Evolutionary conservation across 441 rosid species (phyloP).

Genomic region (Geranium incanum): DNA sequence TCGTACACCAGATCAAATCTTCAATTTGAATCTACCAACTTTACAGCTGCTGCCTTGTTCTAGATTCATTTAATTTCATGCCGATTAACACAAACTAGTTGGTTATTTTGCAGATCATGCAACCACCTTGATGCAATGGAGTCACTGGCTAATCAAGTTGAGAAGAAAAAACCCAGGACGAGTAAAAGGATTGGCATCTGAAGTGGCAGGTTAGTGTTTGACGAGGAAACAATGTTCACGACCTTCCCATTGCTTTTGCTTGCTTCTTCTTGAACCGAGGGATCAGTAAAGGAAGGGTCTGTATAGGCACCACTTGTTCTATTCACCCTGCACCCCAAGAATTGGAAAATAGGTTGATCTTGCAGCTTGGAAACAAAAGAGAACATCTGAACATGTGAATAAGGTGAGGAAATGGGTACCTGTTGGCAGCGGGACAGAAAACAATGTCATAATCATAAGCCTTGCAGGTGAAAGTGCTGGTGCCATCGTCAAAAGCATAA

Average conservation of each 20-base stretch:
- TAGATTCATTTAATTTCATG: not conserved
- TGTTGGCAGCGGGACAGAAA: slow-evolving; percentile 43
- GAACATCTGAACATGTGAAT: not conserved
- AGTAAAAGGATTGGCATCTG: slow-evolving; percentile 25
- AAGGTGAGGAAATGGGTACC: not conserved
- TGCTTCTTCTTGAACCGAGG: slow-evolving; percentile 21
- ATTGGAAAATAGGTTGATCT: not conserved
- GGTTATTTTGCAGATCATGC: not conserved
- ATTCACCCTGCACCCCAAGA: slow-evolving; percentile 24
- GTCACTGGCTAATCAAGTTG: not conserved
- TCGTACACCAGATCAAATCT: not conserved
- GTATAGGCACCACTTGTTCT: slow-evolving; percentile 20
- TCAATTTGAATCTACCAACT: not conserved
- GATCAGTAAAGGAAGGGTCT: not conserved
- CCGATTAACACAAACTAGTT: not conserved
- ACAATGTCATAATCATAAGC: slow-evolving; percentile 49
- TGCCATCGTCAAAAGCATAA: slow-evolving; percentile 57
- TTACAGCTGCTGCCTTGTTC: not conserved
- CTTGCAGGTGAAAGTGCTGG: slow-evolving; percentile 68
- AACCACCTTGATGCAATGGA: not conserved
- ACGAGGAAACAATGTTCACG: slow-evolving; percentile 35
- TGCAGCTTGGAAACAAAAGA: not conserved
- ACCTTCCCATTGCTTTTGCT: slow-evolving; percentile 21
- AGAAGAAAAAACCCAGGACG: slow-evolving; percentile 24
- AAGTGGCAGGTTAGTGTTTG: slow-evolving; percentile 30